Evolutionary conservation across 2,329 filamentous ascomycete genomes (phyloP), one percentile per base, ranked within the genome.

Genomic region (Aspergillus puulaauensis): DNA sequence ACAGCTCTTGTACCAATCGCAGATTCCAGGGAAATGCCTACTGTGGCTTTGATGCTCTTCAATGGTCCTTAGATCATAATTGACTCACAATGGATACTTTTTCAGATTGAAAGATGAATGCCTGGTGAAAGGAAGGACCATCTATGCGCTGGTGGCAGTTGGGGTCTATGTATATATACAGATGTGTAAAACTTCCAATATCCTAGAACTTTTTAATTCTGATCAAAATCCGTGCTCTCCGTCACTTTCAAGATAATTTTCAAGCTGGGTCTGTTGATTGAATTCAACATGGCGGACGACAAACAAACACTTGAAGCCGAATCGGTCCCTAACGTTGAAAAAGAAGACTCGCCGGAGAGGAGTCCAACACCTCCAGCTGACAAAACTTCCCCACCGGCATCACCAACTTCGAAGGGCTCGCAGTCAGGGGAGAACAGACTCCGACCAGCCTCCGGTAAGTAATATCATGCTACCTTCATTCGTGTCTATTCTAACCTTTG

Each of bases 401-500:
- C 27, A 3, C 15, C 24, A 14, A 54, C 40, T 19, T 43, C 52
- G 21, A 55, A 48, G 23, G 14, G 6, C 51, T 46, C 41, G 15
- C 27, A 54, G 9, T 52, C 60, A 8, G 44, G 27, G 39, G 62
- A 64, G 37, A 64, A 62, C 46, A 62, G 56, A 43, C 56, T 62
- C 17, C 56, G 60, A 17, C 56, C 60, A 14, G 60, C 54, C 33
- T 48, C 55, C 46, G 60, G 58, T 62, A 60, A 3, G 12, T 44
- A 8, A 2, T 31, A 58, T 33, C 46, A 45, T 53, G 15, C 15
- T 6, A 21, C 5, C 15, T 33, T 17, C 14, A 41, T 31, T 31
- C 27, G 12, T 15, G 12, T 31, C 14, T n/a, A 19, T 24, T n/a
- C 41, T 46, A 41, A 54, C 33, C 2, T 40, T 41, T 12, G 35